Percentiles rank a stretch among this genome's conserved stretches.
phyloP scores from a whole-genome alignment of 495 filamentous ascomycete species.

The Thermochaetoides thermophila region DNA sequence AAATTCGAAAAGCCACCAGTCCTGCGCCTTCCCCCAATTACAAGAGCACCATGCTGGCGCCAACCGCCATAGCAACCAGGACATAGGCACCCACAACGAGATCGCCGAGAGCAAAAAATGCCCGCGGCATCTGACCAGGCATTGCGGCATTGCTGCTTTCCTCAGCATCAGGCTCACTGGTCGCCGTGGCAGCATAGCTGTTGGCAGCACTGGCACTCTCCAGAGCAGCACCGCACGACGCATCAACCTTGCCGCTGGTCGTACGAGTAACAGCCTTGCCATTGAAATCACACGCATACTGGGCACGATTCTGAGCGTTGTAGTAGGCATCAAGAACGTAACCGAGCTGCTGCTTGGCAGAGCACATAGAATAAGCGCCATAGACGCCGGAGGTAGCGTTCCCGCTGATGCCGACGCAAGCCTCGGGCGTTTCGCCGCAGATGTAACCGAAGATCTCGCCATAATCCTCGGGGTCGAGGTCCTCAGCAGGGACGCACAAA shows the following conservation, averaged over 20 bases:
- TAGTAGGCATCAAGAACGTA: conserved; percentile 78
- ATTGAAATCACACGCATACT: conserved; percentile 60
- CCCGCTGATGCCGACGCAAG: conserved; percentile 54
- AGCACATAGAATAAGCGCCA: conserved; percentile 86
- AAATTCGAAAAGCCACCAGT: neutral
- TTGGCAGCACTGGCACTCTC: conserved; percentile 31
- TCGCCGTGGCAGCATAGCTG: conserved; percentile 29
- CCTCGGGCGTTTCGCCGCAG: conserved; percentile 40
- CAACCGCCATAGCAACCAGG: conserved; percentile 49
- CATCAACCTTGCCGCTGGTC: conserved; percentile 2
- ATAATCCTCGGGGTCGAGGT: conserved; percentile 36
- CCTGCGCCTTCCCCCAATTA: conserved; percentile 25
- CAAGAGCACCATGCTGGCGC: conserved; percentile 62
- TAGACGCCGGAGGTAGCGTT: conserved; percentile 63
- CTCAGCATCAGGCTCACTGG: conserved; percentile 14
- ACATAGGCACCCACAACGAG: conserved; percentile 55
- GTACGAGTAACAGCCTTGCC: conserved; percentile 18
- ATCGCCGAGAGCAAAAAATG: conserved; percentile 44
- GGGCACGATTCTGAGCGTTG: conserved; percentile 38
- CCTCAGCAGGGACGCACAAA: conserved; percentile 47
- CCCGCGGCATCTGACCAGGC: conserved; percentile 29
- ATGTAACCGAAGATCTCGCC: conserved; percentile 55
- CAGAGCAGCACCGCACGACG: conserved; percentile 20
- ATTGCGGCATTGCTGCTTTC: conserved; percentile 19
- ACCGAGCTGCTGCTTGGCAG: conserved; percentile 56